Evolutionary conservation across 768 basidiomycete species (phyloP).

Genomic region (Lanmaoa rubissima): DNA sequence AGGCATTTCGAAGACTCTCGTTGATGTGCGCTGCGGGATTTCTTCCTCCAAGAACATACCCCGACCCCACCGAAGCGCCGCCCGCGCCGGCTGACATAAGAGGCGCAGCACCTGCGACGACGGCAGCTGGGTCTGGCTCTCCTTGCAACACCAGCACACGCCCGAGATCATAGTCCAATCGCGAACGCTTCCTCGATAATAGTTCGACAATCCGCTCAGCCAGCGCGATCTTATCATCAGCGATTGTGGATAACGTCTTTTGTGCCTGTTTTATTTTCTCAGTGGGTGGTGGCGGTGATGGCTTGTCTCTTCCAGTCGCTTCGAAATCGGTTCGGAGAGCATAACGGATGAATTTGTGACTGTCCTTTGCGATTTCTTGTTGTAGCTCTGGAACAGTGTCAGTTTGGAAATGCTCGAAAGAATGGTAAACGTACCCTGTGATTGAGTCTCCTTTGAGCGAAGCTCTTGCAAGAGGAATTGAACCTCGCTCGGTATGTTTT

Average conservation of each 20-base stretch:
- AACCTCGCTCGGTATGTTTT: constrained; percentile 50
- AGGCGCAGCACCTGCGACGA: constrained; percentile 29
- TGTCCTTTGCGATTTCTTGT: constrained; percentile 45
- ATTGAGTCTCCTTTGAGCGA: constrained; percentile 41
- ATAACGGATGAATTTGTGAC: constrained; percentile 44
- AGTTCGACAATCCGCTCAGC: constrained; percentile 44
- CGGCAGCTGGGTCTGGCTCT: constrained; percentile 37
- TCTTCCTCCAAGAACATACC: constrained; percentile 34
- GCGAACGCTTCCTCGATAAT: constrained; percentile 44
- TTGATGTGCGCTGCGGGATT: constrained; percentile 42
- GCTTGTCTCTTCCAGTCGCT: constrained; percentile 32
- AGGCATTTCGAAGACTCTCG: constrained; percentile 38
- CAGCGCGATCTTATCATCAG: constrained; percentile 43
- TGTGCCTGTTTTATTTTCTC: constrained; percentile 33
- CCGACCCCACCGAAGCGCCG: constrained; percentile 16
- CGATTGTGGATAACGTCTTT: constrained; percentile 31
- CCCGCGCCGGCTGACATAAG: constrained; percentile 15
- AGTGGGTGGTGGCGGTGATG: constrained; percentile 24
- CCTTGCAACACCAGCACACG: constrained; percentile 45
- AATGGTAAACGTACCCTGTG: constrained; percentile 35
- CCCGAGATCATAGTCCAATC: constrained; percentile 47
- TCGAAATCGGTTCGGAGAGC: constrained; percentile 34
- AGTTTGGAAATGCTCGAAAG: neutral
- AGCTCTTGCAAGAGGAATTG: constrained; percentile 50
- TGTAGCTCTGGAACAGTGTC: constrained; percentile 35